phyloP scores from a whole-genome alignment of 176 grass and related monocot species.

The Poa annua region DNA sequence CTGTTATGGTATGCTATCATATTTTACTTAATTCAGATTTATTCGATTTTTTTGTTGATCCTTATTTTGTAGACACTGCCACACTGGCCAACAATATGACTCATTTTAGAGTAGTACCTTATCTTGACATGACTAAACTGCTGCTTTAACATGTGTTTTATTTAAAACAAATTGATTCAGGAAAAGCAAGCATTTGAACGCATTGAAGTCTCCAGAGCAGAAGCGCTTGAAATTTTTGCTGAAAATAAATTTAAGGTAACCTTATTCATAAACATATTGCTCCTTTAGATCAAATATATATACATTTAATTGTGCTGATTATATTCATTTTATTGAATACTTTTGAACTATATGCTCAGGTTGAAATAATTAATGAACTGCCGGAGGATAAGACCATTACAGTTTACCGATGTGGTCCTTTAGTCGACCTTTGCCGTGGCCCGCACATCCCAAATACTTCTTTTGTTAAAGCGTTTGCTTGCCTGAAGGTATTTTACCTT shows the following conservation, averaged over 20 bases:
- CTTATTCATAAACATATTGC: constrained; percentile 11
- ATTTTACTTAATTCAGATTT: constrained; percentile 26
- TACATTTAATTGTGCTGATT: constrained; percentile 21
- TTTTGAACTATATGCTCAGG: constrained; percentile 56
- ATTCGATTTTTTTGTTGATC: background rate
- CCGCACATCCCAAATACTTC: constrained; percentile 97
- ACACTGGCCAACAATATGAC: background rate
- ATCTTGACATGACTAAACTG: constrained; percentile 13
- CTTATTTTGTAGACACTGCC: constrained; percentile 26
- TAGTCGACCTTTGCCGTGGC: constrained; percentile 97
- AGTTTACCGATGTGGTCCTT: constrained; percentile 93
- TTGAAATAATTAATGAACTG: constrained; percentile 97
- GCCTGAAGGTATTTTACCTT: constrained; percentile 77
- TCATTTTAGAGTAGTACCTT: background rate
- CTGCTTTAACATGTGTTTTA: constrained; percentile 21
- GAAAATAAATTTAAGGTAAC: constrained; percentile 98
- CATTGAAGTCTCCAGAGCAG: constrained; percentile 88
- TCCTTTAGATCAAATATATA: constrained; percentile 5
- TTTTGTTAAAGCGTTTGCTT: constrained; percentile 96
- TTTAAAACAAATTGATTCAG: constrained; percentile 52
- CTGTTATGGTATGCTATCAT: constrained; percentile 70
- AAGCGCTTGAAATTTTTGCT: constrained; percentile 90
- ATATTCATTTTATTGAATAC: constrained; percentile 19
- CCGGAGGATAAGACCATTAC: constrained; percentile 98
- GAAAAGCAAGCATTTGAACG: constrained; percentile 98